phyloP scores from a whole-genome alignment of 306 rosid genomes.

The Vigna angularis region DNA sequence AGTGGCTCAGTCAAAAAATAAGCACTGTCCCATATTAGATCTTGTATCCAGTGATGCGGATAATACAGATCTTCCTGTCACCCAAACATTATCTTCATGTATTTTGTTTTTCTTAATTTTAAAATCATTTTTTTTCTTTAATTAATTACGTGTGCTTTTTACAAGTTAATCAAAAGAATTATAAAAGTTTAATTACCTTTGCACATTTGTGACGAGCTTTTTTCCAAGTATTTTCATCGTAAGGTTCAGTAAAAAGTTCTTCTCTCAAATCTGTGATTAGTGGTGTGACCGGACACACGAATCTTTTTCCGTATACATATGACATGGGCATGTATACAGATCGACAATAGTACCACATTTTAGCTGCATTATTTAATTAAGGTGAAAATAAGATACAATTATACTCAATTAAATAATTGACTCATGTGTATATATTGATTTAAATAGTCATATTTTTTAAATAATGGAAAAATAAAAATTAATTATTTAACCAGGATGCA shows the following conservation, averaged over 20 bases:
- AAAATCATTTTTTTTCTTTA: too few species aligned
- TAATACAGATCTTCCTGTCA: background rate
- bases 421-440: too few species aligned
- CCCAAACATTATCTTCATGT: too few species aligned
- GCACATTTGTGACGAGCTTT: slow-evolving; percentile 63
- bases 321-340: slow-evolving; percentile 43
- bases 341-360: slow-evolving; percentile 79
- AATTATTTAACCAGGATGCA: slow-evolving; percentile 56
- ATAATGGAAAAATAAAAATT: too few species aligned
- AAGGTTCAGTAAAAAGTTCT: slow-evolving; percentile 61
- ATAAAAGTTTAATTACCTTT: slow-evolving; percentile 28
- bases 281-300: slow-evolving; percentile 72
- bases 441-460: background rate
- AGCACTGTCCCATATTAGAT: background rate
- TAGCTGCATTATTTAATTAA: slow-evolving; percentile 49
- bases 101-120: too few species aligned
- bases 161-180: too few species aligned
- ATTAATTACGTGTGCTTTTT: too few species aligned
- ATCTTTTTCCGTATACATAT: slow-evolving; percentile 57
- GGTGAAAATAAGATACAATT: background rate
- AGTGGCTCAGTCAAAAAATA: background rate
- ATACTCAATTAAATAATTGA: background rate
- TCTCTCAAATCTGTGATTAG: slow-evolving; percentile 55
- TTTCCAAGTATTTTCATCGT: slow-evolving; percentile 55
- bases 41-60: background rate